phyloP scores from a whole-genome alignment of 106 monocot genomes.

The Acorus calamus region DNA sequence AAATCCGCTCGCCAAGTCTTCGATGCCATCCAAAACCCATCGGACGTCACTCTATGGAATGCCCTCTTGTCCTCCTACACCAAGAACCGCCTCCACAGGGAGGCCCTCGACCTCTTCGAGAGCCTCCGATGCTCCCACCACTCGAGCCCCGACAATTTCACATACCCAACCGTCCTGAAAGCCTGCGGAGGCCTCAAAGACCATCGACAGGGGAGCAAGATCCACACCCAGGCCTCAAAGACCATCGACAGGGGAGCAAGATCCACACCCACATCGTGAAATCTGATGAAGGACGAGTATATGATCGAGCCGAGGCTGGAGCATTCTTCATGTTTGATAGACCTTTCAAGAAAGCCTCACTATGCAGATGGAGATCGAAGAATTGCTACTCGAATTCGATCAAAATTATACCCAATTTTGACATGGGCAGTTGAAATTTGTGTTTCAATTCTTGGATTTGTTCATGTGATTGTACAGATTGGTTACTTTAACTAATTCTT shows the following conservation, averaged over 20 bases:
- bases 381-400: no score
- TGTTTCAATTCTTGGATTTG: no score
- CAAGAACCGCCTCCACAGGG: conserved; percentile 34
- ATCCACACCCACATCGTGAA: conserved; percentile 46
- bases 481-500: no score
- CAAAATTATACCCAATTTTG: no score
- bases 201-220: conserved; percentile 13
- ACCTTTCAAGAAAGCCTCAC: conserved; percentile 7
- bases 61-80: conserved; percentile 36
- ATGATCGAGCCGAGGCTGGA: conserved; percentile 6
- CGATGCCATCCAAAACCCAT: conserved; percentile 10
- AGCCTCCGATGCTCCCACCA: conserved; percentile 7
- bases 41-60: conserved; percentile 43
- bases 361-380: no score
- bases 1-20: conserved; percentile 22
- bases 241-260: conserved; percentile 19
- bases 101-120: conserved; percentile 29
- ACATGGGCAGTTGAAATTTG: no score
- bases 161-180: conserved; percentile 61
- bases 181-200: conserved; percentile 19
- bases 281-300: conserved; percentile 2
- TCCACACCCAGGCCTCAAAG: conserved; percentile 44
- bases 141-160: conserved; percentile 31
- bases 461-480: not conserved
- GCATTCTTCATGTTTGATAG: conserved; percentile 15